A percentile compares a stretch with the other conserved stretches of the same genome.
Conservation (phyloP, 306 rosid genomes). For the Begonia loranthoides region DNA sequence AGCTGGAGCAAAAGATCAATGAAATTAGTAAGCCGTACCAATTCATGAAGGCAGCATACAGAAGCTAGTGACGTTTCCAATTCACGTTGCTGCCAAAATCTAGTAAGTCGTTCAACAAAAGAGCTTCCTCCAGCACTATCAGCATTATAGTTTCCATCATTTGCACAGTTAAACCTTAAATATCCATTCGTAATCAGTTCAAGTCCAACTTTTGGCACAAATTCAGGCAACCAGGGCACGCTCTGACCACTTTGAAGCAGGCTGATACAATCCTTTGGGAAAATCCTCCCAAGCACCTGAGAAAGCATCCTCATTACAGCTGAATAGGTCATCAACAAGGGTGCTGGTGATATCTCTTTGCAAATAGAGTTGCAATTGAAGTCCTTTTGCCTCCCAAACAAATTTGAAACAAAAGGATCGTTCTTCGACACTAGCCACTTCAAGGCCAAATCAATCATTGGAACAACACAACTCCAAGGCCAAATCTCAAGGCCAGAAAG, state of each 20-base stretch:
- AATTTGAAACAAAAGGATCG: slow-evolving; percentile 36
- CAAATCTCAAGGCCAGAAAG: slow-evolving; percentile 40
- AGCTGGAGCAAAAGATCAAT: slow-evolving; percentile 55
- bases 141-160: slow-evolving; percentile 17
- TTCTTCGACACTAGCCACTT: slow-evolving; percentile 64
- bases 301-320: slow-evolving; percentile 61
- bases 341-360: slow-evolving; percentile 23
- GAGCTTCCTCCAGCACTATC: slow-evolving; percentile 28
- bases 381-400: slow-evolving; percentile 32
- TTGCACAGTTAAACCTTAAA: slow-evolving; percentile 25
- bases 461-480: slow-evolving; percentile 88
- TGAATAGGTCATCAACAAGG: slow-evolving; percentile 71
- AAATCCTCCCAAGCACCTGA: slow-evolving; percentile 51
- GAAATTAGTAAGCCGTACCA: slow-evolving; percentile 26
- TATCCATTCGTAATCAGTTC: slow-evolving; percentile 49
- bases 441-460: slow-evolving; percentile 75
- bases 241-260: slow-evolving; percentile 20
- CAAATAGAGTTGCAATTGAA: slow-evolving; percentile 10
- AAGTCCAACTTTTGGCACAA: slow-evolving; percentile 81
- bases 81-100: slow-evolving; percentile 46
- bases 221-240: slow-evolving; percentile 88
- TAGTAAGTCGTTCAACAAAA: slow-evolving; percentile 42
- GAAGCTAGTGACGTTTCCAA: slow-evolving; percentile 66
- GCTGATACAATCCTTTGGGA: slow-evolving; percentile 35
- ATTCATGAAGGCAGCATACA: slow-evolving; percentile 58